Evolutionary conservation across 495 filamentous ascomycete genomes (phyloP).

Genomic region (Aspergillus sclerotioniger): DNA sequence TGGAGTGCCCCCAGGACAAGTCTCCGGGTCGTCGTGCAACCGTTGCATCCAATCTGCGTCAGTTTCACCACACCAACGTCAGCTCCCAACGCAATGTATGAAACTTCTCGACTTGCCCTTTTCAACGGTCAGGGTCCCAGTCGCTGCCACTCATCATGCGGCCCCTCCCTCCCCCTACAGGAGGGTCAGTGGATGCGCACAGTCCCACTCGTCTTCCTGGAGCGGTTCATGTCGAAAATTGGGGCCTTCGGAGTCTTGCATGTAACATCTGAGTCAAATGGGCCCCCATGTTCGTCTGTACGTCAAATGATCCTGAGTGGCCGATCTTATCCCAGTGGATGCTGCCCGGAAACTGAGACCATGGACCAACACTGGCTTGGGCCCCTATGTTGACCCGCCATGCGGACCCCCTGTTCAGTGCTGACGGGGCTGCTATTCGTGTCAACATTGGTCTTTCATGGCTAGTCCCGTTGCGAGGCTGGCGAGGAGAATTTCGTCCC

Average conservation of each 20-base stretch:
- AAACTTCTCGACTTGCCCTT: constrained; percentile 4
- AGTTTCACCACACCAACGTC: constrained; percentile 21
- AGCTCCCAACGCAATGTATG: constrained; percentile 7
- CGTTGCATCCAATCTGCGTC: constrained; percentile 22
- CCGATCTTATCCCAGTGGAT: not conserved
- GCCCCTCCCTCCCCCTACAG: not conserved
- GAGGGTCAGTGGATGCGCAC: not conserved
- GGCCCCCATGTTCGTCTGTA: not conserved
- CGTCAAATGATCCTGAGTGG: not conserved
- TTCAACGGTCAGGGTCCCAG: constrained; percentile 5
- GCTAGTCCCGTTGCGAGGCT: constrained; percentile 11
- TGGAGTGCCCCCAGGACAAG: constrained; percentile 7
- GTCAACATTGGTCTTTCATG: constrained; percentile 11
- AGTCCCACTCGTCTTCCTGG: not conserved
- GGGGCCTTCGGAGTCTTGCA: constrained; percentile 3
- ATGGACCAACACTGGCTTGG: constrained; percentile 1
- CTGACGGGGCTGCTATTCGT: constrained; percentile 5
- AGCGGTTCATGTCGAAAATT: constrained; percentile 1
- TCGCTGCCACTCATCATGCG: not conserved
- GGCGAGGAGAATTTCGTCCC: constrained; percentile 5
- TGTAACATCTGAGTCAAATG: constrained; percentile 6
- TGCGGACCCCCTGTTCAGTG: constrained; percentile 3
- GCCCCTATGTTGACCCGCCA: not conserved
- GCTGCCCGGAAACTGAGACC: not conserved
- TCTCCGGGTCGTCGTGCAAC: constrained; percentile 18